Evolutionary conservation across 768 basidiomycete genomes (phyloP), one percentile per base, ranked within the genome.

Genomic region (Favolaschia claudopus): DNA sequence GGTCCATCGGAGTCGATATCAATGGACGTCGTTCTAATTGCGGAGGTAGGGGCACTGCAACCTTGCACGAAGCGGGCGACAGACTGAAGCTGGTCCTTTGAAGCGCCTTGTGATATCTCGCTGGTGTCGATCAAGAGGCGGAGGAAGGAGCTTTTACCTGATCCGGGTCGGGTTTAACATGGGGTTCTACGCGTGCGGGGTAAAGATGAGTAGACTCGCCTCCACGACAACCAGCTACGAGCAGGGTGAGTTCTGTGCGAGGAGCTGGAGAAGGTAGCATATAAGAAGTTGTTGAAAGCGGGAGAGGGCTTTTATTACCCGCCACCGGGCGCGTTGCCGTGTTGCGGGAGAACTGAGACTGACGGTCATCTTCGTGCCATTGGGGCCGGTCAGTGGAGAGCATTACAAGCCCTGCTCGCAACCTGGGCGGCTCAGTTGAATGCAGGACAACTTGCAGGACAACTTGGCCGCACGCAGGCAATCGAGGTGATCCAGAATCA

Each of bases 141-240:
- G 70, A 93, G 88, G 70, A 95, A 91, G 60, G 91, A 89, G 22
- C 92, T 92, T 83, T 95, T 95, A 76, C 91, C 86, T 82, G 78
- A 76, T 76, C 75, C 75, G 77, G 71, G 75, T 62, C 69, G 69
- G 64, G 67, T 49, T 65, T 58, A 68, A 63, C 52, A 67, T 55
- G 52, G 61, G 36, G 59, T 38, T 50, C 56, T 59, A 46, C 55
- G 57, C 27, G 59, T 43, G 47, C 34, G 58, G 58, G 56, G 51
- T 49, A 55, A 33, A 44, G 56, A 44, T 46, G 44, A 50, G 54
- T 56, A 60, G 55, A 79, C 81, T 67, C 58, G 78, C 83, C 90
- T 76, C 89, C 88, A 76, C 88, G 81, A 71, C 85, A 87, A 48
- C 92, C 92, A 56, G 91, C 92, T 69, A 92, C 91, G 78, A 93